Evolutionary conservation across 202 grass and related monocot species (phyloP), one percentile per base, ranked within the genome.

Genomic region (Eragrostis tef): DNA sequence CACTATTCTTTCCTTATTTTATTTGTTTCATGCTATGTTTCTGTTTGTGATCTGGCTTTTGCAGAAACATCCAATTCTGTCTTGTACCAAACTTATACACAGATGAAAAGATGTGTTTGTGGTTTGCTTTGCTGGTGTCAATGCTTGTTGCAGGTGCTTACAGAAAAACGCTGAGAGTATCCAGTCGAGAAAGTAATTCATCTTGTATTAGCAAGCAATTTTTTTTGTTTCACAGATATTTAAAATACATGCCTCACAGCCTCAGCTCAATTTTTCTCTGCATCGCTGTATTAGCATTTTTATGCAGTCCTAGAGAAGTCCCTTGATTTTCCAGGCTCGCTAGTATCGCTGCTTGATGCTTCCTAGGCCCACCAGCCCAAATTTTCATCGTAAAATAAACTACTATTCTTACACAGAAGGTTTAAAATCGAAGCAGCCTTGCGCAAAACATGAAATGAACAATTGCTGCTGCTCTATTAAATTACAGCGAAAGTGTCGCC

Each of bases 1-100:
- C 24, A 39, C 45, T 75, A 64, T 86, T 83, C 79, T 86, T 90
- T 86, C 3, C 53, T 69, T 63, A 19, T 44, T 69, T 74, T 25
- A 25, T 1, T 79, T 79, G 12, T 17, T 74, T 70, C 39, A 6
- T 47, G 11, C 42, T 51, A 48, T 64, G 26, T 9, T 74, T 70
- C 22, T 58, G 13, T 74, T 89, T 63, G 60, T 63, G 36, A 56
- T 89, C 48, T 6, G 1, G 10, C 59, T 79, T 59, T 31, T 78
- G 6, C 73, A 53, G 67, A 78, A 77, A 17, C 83, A 78, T 73
- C 19, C 19, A 27, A 20, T 48, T 75, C 17, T 62, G 9, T 59
- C 56, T 71, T 81, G 59, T 86, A 34, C 64, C 9, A 6, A 49
- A 67, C 49, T 78, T 56, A 41, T 60, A 77, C 1, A 7, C 64